Conservation (phyloP, 2,329 filamentous ascomycete species). For the Pestalotiopsis sp. region DNA sequence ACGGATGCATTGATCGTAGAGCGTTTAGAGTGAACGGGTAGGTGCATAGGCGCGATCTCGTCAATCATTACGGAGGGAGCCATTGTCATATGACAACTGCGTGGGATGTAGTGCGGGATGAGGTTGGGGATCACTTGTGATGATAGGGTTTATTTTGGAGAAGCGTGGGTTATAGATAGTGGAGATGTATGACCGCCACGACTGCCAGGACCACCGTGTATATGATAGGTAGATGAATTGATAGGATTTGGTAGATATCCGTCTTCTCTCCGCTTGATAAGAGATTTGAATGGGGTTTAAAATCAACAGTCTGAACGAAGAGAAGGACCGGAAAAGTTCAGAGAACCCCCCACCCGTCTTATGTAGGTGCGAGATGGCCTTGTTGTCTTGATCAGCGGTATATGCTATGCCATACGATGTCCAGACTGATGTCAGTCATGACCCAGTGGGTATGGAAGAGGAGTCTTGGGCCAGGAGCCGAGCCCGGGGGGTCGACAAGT, state of each 20-base stretch:
- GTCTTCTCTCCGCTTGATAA: background rate
- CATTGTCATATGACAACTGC: constrained; percentile 40
- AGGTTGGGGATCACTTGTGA: constrained; percentile 16
- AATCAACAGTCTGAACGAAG: background rate
- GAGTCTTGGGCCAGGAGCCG: constrained; percentile 20
- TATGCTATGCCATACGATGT: constrained; percentile 15
- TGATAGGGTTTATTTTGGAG: background rate
- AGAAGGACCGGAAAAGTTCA: constrained; percentile 9
- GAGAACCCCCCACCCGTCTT: constrained; percentile 25
- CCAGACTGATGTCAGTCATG: constrained; percentile 18
- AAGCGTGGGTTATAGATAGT: background rate
- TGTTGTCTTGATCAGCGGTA: constrained; percentile 13
- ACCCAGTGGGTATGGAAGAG: constrained; percentile 7
- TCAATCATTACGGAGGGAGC: constrained; percentile 51
- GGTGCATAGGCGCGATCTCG: constrained; percentile 44
- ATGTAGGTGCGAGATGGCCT: constrained; percentile 20
- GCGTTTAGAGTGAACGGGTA: constrained; percentile 45
- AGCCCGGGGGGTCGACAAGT: constrained; percentile 18
- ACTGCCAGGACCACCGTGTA: background rate
- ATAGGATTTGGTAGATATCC: background rate
- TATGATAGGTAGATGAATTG: background rate
- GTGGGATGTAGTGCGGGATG: constrained; percentile 39
- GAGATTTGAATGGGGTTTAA: background rate
- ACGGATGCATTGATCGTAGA: constrained; percentile 56
- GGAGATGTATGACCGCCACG: background rate